Conservation (phyloP, 352 stramenopile genomes). For the Globisporangium splendens region DNA sequence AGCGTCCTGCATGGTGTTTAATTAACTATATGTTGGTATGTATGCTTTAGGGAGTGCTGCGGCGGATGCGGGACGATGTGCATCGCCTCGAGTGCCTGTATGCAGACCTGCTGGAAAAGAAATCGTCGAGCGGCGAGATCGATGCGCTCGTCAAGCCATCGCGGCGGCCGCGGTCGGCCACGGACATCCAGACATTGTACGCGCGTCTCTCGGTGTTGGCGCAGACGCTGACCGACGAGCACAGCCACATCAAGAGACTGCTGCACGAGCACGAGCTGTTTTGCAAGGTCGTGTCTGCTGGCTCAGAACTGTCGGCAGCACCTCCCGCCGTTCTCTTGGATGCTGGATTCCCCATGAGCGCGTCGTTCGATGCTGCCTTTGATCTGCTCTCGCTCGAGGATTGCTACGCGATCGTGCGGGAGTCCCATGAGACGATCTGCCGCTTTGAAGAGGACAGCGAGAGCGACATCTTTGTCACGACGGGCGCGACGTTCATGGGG, state of each 20-base stretch:
- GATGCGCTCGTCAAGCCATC: conserved; percentile 9
- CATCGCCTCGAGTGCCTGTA: conserved; percentile 46
- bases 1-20: conserved; percentile 5
- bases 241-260: conserved; percentile 25
- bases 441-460: conserved; percentile 29
- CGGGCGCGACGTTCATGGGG: conserved; percentile 45
- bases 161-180: conserved; percentile 4
- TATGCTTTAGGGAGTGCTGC: conserved; percentile 26
- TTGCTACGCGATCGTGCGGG: conserved; percentile 50
- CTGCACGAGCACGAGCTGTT: conserved; percentile 33
- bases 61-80: conserved; percentile 52
- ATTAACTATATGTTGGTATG: no score
- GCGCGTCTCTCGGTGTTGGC: conserved; percentile 33
- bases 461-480: conserved; percentile 33
- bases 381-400: conserved; percentile 16
- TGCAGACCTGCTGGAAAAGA: conserved; percentile 22
- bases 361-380: conserved; percentile 30
- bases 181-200: conserved; percentile 18
- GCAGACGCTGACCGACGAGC: conserved; percentile 37
- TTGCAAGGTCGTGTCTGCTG: conserved; percentile 18
- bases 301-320: no score
- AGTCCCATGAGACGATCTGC: conserved; percentile 53
- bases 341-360: conserved; percentile 27
- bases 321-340: background rate
- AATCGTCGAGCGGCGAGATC: conserved; percentile 11